phyloP scores from a whole-genome alignment of 2,329 filamentous ascomycete species.

The Massarina eburnea region DNA sequence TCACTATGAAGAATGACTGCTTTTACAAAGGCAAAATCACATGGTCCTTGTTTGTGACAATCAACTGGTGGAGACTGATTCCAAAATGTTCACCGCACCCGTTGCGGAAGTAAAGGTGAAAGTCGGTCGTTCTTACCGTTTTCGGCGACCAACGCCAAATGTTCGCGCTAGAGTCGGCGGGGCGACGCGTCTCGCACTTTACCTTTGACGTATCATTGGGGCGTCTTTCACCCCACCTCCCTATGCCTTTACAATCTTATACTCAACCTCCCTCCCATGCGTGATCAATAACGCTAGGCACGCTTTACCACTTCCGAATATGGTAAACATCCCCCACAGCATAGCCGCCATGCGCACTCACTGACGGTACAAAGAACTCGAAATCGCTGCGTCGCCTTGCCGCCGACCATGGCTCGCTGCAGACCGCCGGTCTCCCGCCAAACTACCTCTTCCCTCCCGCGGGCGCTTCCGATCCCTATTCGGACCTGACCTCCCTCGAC shows the following conservation, averaged over 20 bases:
- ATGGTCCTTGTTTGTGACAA: too few species aligned
- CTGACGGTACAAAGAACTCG: slow-evolving; percentile 43
- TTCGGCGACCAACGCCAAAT: slow-evolving; percentile 13
- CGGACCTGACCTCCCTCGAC: slow-evolving; percentile 60
- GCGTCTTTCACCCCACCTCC: neutral
- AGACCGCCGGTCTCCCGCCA: slow-evolving; percentile 58
- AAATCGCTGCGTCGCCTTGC: slow-evolving; percentile 60
- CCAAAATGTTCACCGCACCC: too few species aligned
- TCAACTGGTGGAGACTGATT: too few species aligned
- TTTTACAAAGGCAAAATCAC: too few species aligned
- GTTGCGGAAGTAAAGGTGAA: neutral
- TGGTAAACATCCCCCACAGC: slow-evolving; percentile 5
- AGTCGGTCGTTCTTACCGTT: slow-evolving; percentile 6
- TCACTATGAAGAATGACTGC: too few species aligned
- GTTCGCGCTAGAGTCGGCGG: slow-evolving; percentile 12
- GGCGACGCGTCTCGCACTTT: slow-evolving; percentile 6
- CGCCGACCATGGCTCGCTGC: slow-evolving; percentile 60
- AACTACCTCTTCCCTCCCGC: slow-evolving; percentile 61
- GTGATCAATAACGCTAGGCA: neutral
- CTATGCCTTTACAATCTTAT: neutral
- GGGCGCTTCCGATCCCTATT: slow-evolving; percentile 34
- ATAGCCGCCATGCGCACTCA: neutral
- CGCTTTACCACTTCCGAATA: neutral
- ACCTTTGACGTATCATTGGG: neutral
- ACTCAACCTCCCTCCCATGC: neutral